Percentiles rank a stretch among this genome's conserved stretches.
phyloP scores from a whole-genome alignment of 768 basidiomycete genomes.

The Hygrophoropsis aurantiaca region DNA sequence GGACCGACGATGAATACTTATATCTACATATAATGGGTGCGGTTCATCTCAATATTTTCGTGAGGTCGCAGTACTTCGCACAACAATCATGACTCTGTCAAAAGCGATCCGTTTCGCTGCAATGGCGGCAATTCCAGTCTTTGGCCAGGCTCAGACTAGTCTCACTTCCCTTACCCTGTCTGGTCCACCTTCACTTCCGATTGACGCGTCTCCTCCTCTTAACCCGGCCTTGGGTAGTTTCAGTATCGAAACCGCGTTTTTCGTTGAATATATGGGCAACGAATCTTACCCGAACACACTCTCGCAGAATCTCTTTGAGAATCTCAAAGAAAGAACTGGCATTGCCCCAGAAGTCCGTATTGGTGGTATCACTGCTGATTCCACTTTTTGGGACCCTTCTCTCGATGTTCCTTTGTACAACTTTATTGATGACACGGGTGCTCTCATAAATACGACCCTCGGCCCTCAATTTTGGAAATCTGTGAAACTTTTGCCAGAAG shows the following conservation, averaged over 20 bases:
- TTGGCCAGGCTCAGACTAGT: conserved; percentile 1
- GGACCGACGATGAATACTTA: too few species aligned
- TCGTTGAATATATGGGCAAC: conserved; percentile 52
- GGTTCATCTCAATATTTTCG: not conserved
- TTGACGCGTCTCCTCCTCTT: conserved; percentile 42
- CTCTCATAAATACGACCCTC: conserved; percentile 50
- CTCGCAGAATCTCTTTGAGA: conserved; percentile 44
- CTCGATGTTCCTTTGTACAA: conserved; percentile 34
- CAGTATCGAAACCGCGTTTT: conserved; percentile 56
- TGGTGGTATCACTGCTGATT: conserved; percentile 56
- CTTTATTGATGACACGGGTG: conserved; percentile 42
- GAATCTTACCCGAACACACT: conserved; percentile 40
- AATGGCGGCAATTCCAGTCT: conserved; percentile 1
- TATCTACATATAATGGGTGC: not conserved
- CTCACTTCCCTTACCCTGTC: conserved; percentile 30
- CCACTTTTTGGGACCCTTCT: conserved; percentile 46
- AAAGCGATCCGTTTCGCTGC: conserved; percentile 1
- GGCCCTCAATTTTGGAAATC: conserved; percentile 52
- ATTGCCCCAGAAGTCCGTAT: conserved; percentile 48
- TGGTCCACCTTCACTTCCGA: conserved; percentile 43
- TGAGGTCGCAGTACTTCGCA: too few species aligned
- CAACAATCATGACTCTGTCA: conserved; percentile 7
- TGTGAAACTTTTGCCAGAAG: conserved; percentile 40
- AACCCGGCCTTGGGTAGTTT: conserved; percentile 50
- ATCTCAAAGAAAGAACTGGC: conserved; percentile 44